These are phyloP conservation scores for Talaromyces amestolkiae DNA, from an alignment of 2,329 filamentous ascomycete species.

Conservation along the genomic window DNA sequence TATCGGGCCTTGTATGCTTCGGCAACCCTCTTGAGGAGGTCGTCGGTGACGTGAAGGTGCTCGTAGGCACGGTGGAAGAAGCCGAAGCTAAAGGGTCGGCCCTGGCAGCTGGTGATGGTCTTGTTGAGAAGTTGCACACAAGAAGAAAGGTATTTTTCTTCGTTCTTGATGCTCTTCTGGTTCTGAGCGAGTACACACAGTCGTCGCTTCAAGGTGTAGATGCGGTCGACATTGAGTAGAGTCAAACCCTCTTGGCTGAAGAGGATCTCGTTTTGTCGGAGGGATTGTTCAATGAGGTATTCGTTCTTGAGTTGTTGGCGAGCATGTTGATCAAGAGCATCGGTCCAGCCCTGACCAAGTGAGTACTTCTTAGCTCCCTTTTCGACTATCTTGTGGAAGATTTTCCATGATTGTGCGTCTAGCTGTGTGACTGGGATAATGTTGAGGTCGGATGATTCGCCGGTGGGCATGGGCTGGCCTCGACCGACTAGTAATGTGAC, in stretches of 20 bases:
- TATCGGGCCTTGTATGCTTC: slow-evolving; percentile 35
- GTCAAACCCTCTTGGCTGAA: slow-evolving; percentile 46
- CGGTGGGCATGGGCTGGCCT: slow-evolving; percentile 40
- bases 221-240: slow-evolving; percentile 45
- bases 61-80: slow-evolving; percentile 47
- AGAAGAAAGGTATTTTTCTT: slow-evolving; percentile 38
- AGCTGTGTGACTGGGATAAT: slow-evolving; percentile 38
- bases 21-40: slow-evolving; percentile 38
- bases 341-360: slow-evolving; percentile 39
- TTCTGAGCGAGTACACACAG: slow-evolving; percentile 36
- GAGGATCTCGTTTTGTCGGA: slow-evolving; percentile 45
- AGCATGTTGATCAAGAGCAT: slow-evolving; percentile 29
- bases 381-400: slow-evolving; percentile 34
- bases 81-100: slow-evolving; percentile 43
- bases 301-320: slow-evolving; percentile 37
- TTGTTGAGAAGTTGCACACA: slow-evolving; percentile 43
- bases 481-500: slow-evolving; percentile 42
- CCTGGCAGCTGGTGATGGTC: slow-evolving; percentile 40
- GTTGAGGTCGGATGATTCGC: slow-evolving; percentile 38
- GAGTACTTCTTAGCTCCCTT: slow-evolving; percentile 40
- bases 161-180: slow-evolving; percentile 16
- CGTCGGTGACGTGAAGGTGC: slow-evolving; percentile 39
- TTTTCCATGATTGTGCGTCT: slow-evolving; percentile 31
- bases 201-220: slow-evolving; percentile 46
- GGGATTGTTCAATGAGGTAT: slow-evolving; percentile 43